Percentiles rank a stretch among this genome's conserved stretches.
phyloP scores from a whole-genome alignment of 345 rosid species.

The Salix caprea region DNA sequence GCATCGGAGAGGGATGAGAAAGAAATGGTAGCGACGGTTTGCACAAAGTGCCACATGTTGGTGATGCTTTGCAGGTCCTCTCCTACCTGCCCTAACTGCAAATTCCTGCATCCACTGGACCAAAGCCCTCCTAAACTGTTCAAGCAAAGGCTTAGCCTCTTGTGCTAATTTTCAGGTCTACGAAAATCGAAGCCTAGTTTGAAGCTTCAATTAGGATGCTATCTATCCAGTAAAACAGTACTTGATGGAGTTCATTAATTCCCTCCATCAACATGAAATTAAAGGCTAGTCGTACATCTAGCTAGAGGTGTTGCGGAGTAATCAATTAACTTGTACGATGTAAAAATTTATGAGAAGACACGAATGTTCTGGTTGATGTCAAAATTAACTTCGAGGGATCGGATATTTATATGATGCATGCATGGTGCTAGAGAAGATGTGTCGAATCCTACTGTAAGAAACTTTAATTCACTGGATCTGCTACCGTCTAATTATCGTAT shows the following conservation, averaged over 20 bases:
- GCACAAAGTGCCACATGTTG: conserved; percentile 74
- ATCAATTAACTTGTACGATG: not conserved
- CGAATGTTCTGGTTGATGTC: no score
- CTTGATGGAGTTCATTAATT: not conserved
- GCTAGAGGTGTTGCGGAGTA: not conserved
- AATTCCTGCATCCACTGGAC: conserved; percentile 71
- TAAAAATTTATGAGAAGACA: not conserved
- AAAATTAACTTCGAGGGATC: not conserved
- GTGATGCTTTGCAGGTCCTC: conserved; percentile 74
- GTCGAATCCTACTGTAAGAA: no score
- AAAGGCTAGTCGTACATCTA: not conserved
- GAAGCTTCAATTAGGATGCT: not conserved
- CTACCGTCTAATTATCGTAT: no score
- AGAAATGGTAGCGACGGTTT: conserved; percentile 78
- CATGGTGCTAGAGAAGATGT: not conserved
- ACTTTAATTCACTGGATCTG: not conserved
- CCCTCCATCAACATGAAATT: not conserved
- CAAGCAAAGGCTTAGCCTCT: conserved; percentile 49
- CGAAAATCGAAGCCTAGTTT: not conserved
- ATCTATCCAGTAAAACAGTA: not conserved
- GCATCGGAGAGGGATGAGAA: conserved; percentile 31
- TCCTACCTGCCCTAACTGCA: conserved; percentile 89
- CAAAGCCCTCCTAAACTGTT: conserved; percentile 43
- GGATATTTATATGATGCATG: not conserved
- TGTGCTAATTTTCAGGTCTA: conserved; percentile 22